These are phyloP conservation scores for Meyerozyma smithsonii DNA, from an alignment of 1,139 yeast species.

Conservation along the genomic window DNA sequence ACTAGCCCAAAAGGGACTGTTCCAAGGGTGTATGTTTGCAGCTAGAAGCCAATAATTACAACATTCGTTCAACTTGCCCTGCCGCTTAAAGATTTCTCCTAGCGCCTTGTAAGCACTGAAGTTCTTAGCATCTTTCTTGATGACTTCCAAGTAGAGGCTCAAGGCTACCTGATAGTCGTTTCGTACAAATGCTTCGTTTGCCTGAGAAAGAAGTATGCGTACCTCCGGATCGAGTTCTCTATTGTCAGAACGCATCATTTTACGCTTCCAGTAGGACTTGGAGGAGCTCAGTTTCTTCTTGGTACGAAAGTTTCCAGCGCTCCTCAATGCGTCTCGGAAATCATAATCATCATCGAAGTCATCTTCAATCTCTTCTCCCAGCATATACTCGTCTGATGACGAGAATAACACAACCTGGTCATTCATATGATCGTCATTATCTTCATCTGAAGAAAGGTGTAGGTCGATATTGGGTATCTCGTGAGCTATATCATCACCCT, in stretches of 20 bases:
- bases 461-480: background rate
- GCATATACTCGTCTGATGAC: constrained; percentile 22
- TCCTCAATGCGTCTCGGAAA: constrained; percentile 59
- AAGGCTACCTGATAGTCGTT: constrained; percentile 65
- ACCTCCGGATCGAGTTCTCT: constrained; percentile 69
- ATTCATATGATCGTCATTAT: constrained; percentile 13
- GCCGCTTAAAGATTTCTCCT: constrained; percentile 75
- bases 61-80: constrained; percentile 65
- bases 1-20: constrained; percentile 76
- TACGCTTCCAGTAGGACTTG: constrained; percentile 26
- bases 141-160: constrained; percentile 64
- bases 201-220: constrained; percentile 57
- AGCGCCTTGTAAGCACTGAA: constrained; percentile 80
- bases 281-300: constrained; percentile 37
- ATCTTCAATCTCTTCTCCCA: constrained; percentile 24
- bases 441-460: constrained; percentile 10
- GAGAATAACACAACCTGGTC: constrained; percentile 13
- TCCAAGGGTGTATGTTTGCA: constrained; percentile 75
- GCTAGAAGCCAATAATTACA: constrained; percentile 81
- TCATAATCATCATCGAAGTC: constrained; percentile 42
- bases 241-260: constrained; percentile 33
- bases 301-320: constrained; percentile 55
- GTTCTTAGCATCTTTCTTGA: constrained; percentile 70
- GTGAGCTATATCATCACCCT: constrained; percentile 7
- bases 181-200: constrained; percentile 74